phyloP scores from a whole-genome alignment of 2,329 filamentous ascomycete genomes.

The Xylariaceae sp. region DNA sequence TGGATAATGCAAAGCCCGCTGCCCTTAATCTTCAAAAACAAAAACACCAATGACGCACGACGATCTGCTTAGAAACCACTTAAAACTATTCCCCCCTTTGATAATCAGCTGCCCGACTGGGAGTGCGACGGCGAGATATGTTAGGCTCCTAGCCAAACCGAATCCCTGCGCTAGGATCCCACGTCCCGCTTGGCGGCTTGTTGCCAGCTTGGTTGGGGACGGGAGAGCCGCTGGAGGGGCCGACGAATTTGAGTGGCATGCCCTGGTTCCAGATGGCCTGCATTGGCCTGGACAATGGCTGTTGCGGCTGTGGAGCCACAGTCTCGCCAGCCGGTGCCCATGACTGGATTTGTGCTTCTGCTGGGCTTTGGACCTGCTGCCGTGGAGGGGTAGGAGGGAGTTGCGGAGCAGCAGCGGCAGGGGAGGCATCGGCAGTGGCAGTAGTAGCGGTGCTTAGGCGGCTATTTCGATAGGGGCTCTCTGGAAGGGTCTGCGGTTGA shows the following conservation, averaged over 20 bases:
- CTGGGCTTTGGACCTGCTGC: conserved; percentile 24
- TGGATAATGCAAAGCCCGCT: too few relatives aligned
- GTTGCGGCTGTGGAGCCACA: conserved; percentile 44
- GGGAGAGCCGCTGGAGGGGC: too few relatives aligned
- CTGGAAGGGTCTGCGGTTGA: conserved; percentile 15
- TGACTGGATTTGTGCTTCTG: conserved; percentile 52
- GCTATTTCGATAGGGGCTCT: conserved; percentile 9
- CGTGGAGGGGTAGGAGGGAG: conserved; percentile 14
- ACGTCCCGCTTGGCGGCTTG: conserved; percentile 38
- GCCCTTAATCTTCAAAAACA: too few relatives aligned
- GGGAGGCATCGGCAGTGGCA: background rate
- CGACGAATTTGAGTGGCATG: conserved; percentile 78
- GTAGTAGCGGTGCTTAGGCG: conserved; percentile 20
- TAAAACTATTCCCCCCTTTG: too few relatives aligned
- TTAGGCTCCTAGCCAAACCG: conserved; percentile 32
- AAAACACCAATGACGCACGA: too few relatives aligned
- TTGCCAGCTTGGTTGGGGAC: conserved; percentile 25
- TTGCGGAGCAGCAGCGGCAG: background rate
- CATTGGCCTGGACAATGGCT: conserved; percentile 32
- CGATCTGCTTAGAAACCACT: too few relatives aligned
- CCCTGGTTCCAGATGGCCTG: conserved; percentile 71
- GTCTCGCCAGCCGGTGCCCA: conserved; percentile 44
- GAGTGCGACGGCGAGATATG: too few relatives aligned
- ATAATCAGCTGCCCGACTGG: too few relatives aligned
- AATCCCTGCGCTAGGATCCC: conserved; percentile 56